A percentile compares a stretch with the other conserved stretches of the same genome.
Conservation (phyloP, 2,329 filamentous ascomycete genomes). For the Pseudocercospora fijiensis region DNA sequence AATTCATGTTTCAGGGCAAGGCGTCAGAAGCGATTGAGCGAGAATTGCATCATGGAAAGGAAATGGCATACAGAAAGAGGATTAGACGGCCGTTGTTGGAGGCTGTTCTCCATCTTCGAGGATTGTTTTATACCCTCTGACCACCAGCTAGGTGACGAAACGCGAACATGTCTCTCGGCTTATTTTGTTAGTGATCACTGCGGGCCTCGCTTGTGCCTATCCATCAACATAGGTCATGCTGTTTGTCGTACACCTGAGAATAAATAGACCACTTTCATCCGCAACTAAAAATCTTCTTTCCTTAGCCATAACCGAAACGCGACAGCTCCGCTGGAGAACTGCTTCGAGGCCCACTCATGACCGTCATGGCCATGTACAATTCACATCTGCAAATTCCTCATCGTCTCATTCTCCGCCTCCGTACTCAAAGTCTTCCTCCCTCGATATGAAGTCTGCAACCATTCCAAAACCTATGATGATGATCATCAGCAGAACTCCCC, state of each 20-base stretch:
- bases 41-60: background rate
- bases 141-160: background rate
- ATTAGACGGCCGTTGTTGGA: conserved; percentile 6
- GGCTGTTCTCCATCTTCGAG: background rate
- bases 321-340: too few relatives aligned
- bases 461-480: conserved; percentile 42
- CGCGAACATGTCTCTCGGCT: background rate
- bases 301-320: too few relatives aligned
- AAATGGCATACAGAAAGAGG: conserved; percentile 5
- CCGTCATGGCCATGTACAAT: too few relatives aligned
- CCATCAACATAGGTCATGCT: too few relatives aligned
- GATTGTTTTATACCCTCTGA: conserved; percentile 1
- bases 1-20: background rate
- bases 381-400: conserved; percentile 10
- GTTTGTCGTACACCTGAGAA: too few relatives aligned
- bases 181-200: background rate
- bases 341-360: too few relatives aligned
- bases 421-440: conserved; percentile 7
- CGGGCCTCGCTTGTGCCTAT: background rate
- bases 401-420: conserved; percentile 11
- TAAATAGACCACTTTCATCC: too few relatives aligned
- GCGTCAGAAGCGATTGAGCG: background rate
- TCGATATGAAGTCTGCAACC: conserved; percentile 19
- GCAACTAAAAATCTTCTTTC: too few relatives aligned
- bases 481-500: too few relatives aligned